Conservation (phyloP, 306 rosid genomes). For the Acacia confusa region DNA sequence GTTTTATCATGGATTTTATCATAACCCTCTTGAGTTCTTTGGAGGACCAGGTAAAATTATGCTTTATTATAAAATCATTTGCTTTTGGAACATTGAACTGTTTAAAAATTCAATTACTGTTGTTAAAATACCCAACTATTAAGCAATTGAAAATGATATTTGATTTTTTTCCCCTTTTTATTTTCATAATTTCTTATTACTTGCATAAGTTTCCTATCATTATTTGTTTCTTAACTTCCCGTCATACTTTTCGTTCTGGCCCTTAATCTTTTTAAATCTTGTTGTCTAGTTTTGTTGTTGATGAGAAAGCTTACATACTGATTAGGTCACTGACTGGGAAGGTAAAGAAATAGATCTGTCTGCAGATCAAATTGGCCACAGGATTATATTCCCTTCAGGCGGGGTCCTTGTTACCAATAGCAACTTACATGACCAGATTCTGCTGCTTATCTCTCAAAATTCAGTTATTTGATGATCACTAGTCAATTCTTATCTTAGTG, state of each 20-base stretch:
- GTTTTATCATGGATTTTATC: too few relatives aligned
- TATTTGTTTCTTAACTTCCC: neutral
- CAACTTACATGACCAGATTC: constrained; percentile 41
- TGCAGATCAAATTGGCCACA: constrained; percentile 60
- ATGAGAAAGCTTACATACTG: constrained; percentile 22
- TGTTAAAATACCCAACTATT: neutral
- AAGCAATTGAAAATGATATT: neutral
- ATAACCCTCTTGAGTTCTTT: neutral
- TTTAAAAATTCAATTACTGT: neutral
- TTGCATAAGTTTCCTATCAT: neutral
- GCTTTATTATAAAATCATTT: too few relatives aligned
- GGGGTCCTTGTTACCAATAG: constrained; percentile 44
- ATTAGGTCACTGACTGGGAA: constrained; percentile 80
- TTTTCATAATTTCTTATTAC: neutral
- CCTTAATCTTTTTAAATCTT: neutral
- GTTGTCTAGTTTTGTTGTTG: neutral
- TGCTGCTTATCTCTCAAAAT: constrained; percentile 50
- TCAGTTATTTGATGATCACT: neutral
- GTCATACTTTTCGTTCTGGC: neutral
- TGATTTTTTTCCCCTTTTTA: neutral
- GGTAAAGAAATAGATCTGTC: constrained; percentile 75
- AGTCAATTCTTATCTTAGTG: neutral
- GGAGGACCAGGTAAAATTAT: neutral
- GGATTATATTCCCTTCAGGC: constrained; percentile 65
- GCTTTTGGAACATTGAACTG: too few relatives aligned